Evolutionary conservation across 306 rosid genomes (phyloP).

Genomic region (Trifolium dubium): DNA sequence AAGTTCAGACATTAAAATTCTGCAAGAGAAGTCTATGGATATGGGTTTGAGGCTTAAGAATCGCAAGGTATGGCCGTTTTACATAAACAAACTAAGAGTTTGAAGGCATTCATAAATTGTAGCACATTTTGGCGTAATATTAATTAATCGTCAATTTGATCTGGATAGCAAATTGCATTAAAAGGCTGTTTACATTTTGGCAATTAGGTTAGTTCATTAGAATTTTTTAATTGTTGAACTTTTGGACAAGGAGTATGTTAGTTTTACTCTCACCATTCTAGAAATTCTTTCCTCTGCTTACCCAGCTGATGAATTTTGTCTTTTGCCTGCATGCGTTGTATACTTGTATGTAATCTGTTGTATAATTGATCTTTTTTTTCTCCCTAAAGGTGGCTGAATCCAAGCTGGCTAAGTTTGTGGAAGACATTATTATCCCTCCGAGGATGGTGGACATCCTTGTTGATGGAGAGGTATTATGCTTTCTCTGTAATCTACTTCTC

Average conservation of each 20-base stretch:
- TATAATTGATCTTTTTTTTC: constrained; percentile 35
- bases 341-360: constrained; percentile 12
- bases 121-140: constrained; percentile 18
- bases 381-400: constrained; percentile 84
- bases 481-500: constrained; percentile 17
- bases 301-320: not conserved
- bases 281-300: constrained; percentile 2
- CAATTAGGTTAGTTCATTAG: constrained; percentile 6
- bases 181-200: constrained; percentile 30
- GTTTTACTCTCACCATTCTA: constrained; percentile 12
- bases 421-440: constrained; percentile 96
- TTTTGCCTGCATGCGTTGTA: constrained; percentile 33
- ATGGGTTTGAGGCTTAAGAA: constrained; percentile 96
- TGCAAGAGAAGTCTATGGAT: constrained; percentile 98
- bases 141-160: constrained; percentile 14
- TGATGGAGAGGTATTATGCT: constrained; percentile 84
- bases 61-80: constrained; percentile 78
- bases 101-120: not conserved
- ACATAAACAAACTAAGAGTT: not conserved
- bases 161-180: constrained; percentile 17
- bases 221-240: constrained; percentile 12
- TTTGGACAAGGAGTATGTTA: not conserved
- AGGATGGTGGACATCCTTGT: constrained; percentile 91
- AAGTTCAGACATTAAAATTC: constrained; percentile 94
- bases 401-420: constrained; percentile 92